Base-by-base conservation (phyloP, 2,329 filamentous ascomycete species). In the Trichothecium roseum region DNA sequence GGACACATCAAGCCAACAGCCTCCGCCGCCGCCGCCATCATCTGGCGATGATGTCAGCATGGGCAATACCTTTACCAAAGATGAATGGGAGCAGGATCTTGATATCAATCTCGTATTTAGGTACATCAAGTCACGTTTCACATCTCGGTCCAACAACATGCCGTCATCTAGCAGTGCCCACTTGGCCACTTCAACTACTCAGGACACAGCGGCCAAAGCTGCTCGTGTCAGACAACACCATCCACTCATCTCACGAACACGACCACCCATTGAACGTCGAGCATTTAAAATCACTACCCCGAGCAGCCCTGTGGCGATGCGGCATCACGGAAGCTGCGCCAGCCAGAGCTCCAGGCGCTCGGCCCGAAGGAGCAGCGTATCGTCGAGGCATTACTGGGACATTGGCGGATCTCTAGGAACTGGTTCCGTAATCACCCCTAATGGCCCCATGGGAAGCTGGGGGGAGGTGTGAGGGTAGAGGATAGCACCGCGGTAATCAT, bases 61-160 rank as follows among this genome's bases (percentile, higher is more conserved):
- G 44, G 42, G 44, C 31, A 50, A 52, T 30, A 39, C 55, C 1
- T 77, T 77, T 42, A 74, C 71, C 2, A 68, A 84, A 47, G 84
- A 91, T 26, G 91, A 94, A 52, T 98, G 91, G 91, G 88, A 96
- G 59, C 79, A 81, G 40, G 84, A 94, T 36, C 71, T 96, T 5
- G 88, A 96, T 50, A 75, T 95, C 44, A 84, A 83, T 52, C 82
- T 94, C 55, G 84, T 96, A 24, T 96, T 96, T 63, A 78, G 80
- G 33, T 96, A 91, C 52, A 69, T 94, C 20, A 75, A 80, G 39
- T 82, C 76, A 14, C 78, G 84, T 40, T 89, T 94, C 55, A 67
- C 75, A 39, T 64, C 72, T 13, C 62, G 64, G 6, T 54, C 57
- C 36, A 56, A 63, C 41, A 57, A 50, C 45, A 56, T 65, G 33